Evolutionary conservation across 73 alveolate species (phyloP).

Genomic region (Paramecium tetraurelia): DNA sequence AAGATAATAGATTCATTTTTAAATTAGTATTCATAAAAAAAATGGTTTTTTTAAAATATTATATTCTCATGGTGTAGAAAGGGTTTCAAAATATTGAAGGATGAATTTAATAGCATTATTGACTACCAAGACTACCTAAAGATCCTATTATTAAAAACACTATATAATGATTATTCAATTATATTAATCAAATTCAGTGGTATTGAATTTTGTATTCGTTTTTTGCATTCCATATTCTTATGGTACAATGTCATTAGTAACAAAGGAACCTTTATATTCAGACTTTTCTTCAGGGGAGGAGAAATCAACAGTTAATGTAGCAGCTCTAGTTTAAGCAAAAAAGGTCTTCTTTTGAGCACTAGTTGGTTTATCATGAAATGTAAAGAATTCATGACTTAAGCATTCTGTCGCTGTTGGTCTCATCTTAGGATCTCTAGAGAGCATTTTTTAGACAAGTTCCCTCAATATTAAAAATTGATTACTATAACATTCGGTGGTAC

Average conservation of each 20-base stretch:
- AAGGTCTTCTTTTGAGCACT: not conserved
- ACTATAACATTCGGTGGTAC: not conserved
- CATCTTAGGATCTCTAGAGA: not conserved
- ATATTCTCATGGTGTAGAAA: too few species aligned
- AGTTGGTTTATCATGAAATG: not conserved
- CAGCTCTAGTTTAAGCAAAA: not conserved
- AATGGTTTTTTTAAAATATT: too few species aligned
- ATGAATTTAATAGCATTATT: too few species aligned
- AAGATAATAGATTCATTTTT: too few species aligned
- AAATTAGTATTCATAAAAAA: too few species aligned
- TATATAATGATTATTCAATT: not conserved
- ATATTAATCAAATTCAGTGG: constrained; percentile 16
- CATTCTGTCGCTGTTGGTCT: not conserved
- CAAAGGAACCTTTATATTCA: constrained; percentile 13
- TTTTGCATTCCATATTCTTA: not conserved
- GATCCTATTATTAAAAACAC: not conserved
- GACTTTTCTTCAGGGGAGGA: not conserved
- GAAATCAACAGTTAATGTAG: not conserved
- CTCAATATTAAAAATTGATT: not conserved
- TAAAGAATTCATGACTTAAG: not conserved
- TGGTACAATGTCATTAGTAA: not conserved
- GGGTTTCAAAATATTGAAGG: too few species aligned
- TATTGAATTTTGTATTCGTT: not conserved
- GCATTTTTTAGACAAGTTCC: constrained; percentile 11
- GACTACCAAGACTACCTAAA: not conserved